A percentile compares a stretch with the other conserved stretches of the same genome.
Conservation (phyloP, 2,329 filamentous ascomycete species). For the Metarhizium anisopliae region DNA sequence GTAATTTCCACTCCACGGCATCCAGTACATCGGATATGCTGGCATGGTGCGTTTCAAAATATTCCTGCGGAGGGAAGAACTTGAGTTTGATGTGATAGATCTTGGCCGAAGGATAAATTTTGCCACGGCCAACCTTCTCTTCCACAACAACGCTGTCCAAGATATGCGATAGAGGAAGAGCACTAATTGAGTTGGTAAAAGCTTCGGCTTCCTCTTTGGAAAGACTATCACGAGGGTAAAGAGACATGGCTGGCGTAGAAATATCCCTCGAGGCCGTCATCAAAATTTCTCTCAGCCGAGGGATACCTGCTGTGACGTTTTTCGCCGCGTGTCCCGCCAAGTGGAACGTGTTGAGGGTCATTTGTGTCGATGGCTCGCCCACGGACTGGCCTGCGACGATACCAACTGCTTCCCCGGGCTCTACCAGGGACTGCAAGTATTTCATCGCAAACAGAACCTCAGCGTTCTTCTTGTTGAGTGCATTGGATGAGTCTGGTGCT, state of each 20-base stretch:
- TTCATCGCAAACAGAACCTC: conserved; percentile 83
- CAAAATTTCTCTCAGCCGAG: conserved; percentile 89
- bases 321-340: conserved; percentile 96
- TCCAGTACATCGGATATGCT: conserved; percentile 65
- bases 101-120: conserved; percentile 64
- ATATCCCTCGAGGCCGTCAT: conserved; percentile 93
- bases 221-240: conserved; percentile 67
- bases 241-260: conserved; percentile 82
- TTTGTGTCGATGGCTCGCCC: conserved; percentile 95
- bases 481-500: conserved; percentile 22
- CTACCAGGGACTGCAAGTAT: conserved; percentile 84
- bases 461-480: conserved; percentile 61
- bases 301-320: conserved; percentile 98
- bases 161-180: conserved; percentile 74
- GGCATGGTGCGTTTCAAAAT: conserved; percentile 79
- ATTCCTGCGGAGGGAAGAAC: conserved; percentile 80
- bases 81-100: conserved; percentile 73
- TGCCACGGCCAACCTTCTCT: conserved; percentile 68
- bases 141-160: conserved; percentile 72
- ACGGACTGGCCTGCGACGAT: conserved; percentile 96
- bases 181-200: conserved; percentile 89
- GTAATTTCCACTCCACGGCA: conserved; percentile 72
- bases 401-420: conserved; percentile 92
- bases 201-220: conserved; percentile 58
- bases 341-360: conserved; percentile 99